Conservation (phyloP, 495 filamentous ascomycete species). For the Aspergillus conjunctus region DNA sequence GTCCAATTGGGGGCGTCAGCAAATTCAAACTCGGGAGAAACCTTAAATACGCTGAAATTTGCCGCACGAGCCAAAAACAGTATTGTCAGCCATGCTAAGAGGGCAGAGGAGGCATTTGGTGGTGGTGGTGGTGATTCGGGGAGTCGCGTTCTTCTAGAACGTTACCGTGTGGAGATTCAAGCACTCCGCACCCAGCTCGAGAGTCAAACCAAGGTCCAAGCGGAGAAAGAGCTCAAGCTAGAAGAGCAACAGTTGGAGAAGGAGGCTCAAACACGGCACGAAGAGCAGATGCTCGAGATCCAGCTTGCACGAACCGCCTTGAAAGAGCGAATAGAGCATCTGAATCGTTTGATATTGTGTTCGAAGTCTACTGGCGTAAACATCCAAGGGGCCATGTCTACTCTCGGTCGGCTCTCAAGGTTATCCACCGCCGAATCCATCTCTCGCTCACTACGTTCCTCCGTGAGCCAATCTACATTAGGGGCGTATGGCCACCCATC, state of each 20-base stretch:
- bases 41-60: slow-evolving; percentile 94
- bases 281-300: slow-evolving; percentile 98
- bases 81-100: slow-evolving; percentile 96
- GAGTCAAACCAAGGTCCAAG: slow-evolving; percentile 67
- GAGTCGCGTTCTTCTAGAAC: slow-evolving; percentile 83
- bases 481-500: slow-evolving; percentile 54
- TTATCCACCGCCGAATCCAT: slow-evolving; percentile 54
- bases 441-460: slow-evolving; percentile 67
- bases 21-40: slow-evolving; percentile 76
- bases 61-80: slow-evolving; percentile 96
- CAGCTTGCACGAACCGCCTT: slow-evolving; percentile 92
- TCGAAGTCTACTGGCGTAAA: slow-evolving; percentile 97
- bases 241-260: slow-evolving; percentile 76
- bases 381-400: slow-evolving; percentile 66
- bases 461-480: slow-evolving; percentile 67
- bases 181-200: slow-evolving; percentile 83
- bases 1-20: slow-evolving; percentile 75
- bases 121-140: slow-evolving; percentile 72
- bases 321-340: slow-evolving; percentile 96
- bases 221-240: slow-evolving; percentile 65
- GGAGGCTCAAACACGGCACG: slow-evolving; percentile 81
- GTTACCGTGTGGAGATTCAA: slow-evolving; percentile 92
- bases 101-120: slow-evolving; percentile 84
- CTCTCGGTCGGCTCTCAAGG: slow-evolving; percentile 69
- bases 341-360: slow-evolving; percentile 91